Base-by-base conservation (phyloP, 208 protist species). In the Trypanosoma brucei region DNA sequence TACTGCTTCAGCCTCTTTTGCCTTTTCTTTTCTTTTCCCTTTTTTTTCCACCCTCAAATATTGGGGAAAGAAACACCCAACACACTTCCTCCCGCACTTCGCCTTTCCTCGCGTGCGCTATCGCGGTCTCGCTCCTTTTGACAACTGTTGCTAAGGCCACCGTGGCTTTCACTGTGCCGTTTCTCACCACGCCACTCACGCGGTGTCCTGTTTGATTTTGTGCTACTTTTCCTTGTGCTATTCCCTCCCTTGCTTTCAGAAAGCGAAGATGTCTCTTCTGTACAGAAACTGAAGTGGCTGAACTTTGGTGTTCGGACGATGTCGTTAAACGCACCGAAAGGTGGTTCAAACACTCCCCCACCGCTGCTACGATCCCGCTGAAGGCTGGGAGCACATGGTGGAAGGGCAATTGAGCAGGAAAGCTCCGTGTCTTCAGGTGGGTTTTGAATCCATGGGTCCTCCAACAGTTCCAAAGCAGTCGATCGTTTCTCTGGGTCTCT, bases 391-490 rank as follows among this genome's bases (percentile, higher is more conserved):
- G 11, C 42, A 11, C 42, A 14, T 14, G 11, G 42, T 11, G 11
- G 11, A 11, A 6, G 8, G 11, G 6, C 42, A 46, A 0, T 11
- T 14, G 42, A 46, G 42, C 8, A 14, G 53, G 51, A 49, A 62
- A 55, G 45, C 46, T 49, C 59, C 49, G 30, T 39, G 54, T 34
- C 65, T 37, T 71, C 64, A 36, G 54, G 48, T n/a, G 55, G 38
- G 48, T 61, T 65, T 13, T 42, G 49, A 37, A 91, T 88, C 85
- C 88, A 94, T 46, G 64, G 72, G 60, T 94, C 83, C 13, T 46
- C 37, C 22, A 90, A 69, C 22, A 94, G 72, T 50, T 88, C 80
- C 48, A 52, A 34, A 3, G 81, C 79, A 1, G 74, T 79, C 34
- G 85, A 76, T 6, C 88, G 78, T 62, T 75, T 64, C 6, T 55